Evolutionary conservation across 345 rosid species (phyloP), one percentile per base, ranked within the genome.

Genomic region (Eutrema japonicum): DNA sequence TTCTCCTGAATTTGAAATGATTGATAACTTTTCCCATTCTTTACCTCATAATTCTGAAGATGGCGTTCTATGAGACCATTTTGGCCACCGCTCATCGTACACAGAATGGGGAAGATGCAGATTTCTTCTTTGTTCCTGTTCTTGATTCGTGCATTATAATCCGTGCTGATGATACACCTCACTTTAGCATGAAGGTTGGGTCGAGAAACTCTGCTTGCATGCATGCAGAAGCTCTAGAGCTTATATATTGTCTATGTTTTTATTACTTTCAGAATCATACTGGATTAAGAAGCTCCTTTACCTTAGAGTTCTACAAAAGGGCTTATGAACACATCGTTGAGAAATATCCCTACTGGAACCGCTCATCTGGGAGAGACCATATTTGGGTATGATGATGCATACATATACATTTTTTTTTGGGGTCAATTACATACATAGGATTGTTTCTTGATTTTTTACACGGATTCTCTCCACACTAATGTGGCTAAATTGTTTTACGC

Each of bases 71-170:
- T 77, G 99, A 94, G 83, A 94, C 88, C 70, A 75, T 92, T 63
- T 81, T 94, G 79, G 96, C 99, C 29, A 88, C 95, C 41, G 80
- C 84, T 26, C 79, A 87, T 77, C 88, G 96, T 64, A 94, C 97
- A 35, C 80, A 89, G 77, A 94, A 91, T 77, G 97, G 96, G 5
- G 96, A 88, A 45, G 99, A 94, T 73, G 99, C 99, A 33, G 99
- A 94, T 55, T 94, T 80, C 81, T 94, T 91, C 89, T 94, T 89
- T 76, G 98, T 92, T 73, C 98, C 98, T 63, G 96, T 91, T 85
- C 93, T 94, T 79, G 98, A 94, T 83, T 83, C 97, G 0, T 94
- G 98, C 83, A 94, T 94, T 70, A 94, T 94, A 61, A 85, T 84
- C 26, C 97, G 97, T 55, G 98, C 96, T 66, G 90, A 84, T 40